Evolutionary conservation across 1,139 yeast species (phyloP), one percentile per base, ranked within the genome.

Genomic region (Debaryomyces sp.): DNA sequence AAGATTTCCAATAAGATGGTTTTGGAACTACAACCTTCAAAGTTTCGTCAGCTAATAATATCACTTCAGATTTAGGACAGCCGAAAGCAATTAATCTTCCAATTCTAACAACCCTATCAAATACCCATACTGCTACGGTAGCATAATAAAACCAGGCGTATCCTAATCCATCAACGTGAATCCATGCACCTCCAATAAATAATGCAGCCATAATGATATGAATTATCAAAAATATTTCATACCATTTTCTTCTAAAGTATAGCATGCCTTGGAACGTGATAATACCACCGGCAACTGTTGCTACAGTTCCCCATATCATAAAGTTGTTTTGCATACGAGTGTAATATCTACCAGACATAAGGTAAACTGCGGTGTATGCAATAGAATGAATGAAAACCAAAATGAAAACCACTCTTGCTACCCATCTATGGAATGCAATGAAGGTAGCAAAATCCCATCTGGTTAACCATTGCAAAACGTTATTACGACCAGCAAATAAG

Each of bases 361-460:
- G 21, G 44, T 50, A 43, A 50, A 58, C 60, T 4, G 57, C 15
- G 2, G 59, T 39, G 50, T 76, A 81, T 48, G 63, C 73, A 1
- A 67, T 23, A 0, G 77, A 67, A 55, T 82, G 84, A 5, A 75
- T 52, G 1, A 65, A 35, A 3, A 78, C 59, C 54, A 80, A 53
- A 1, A 70, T 46, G 45, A 81, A 67, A 3, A 76, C 61, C 3
- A 78, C 61, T 48, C 89, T 66, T 0, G 87, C 80, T 2, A 80
- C 57, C 87, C 87, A 83, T 50, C 82, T 68, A 61, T 85, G 90
- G 54, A 76, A 78, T 26, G 81, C 67, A 42, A 82, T 80, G 56
- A 80, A 84, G 1, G 84, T 75, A 15, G 85, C 75, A 56, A 78
- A 81, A 33, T 84, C 77, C 81, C 87, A 77, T 21, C 87, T 81